Evolutionary conservation across 768 basidiomycete species (phyloP), one percentile per base, ranked within the genome.

Genomic region (Hericium coralloides): DNA sequence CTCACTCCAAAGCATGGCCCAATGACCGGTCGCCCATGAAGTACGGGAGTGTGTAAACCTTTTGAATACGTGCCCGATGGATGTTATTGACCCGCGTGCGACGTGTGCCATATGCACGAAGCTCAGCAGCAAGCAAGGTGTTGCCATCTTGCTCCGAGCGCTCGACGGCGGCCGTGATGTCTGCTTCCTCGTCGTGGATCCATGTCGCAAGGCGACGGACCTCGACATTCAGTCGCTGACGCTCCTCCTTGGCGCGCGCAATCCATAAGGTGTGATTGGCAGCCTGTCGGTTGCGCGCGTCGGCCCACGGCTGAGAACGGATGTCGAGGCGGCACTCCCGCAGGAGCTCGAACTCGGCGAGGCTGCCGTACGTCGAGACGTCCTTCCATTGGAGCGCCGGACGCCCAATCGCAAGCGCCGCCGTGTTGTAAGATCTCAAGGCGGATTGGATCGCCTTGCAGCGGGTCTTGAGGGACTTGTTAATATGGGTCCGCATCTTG

Each of bases 401-500:
- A 15, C 51, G 51, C 12, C 22, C 22, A n/a, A 38, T 15, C 12
- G 51, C 12, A 17, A 20, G 37, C 1, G 53, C 37, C 12, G 39
- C 38, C 10, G 12, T 25, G 53, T 54, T 54, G 39, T 54, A 54
- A 17, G 22, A 18, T 14, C 23, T 12, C 12, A 54, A 18, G 12
- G 53, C 53, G 17, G 15, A 20, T 26, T 43, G 53, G 25, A 54
- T 39, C 18, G 53, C 38, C 18, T 22, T 22, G 53, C 53, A 54
- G 6, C 53, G 53, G 10, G 17, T 39, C 38, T 22, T 54, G 20
- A 54, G 53, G 2, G 53, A 39, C 20, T 38, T 22, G 20, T n/a
- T 18, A 7, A 54, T 54, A 18, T 54, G 53, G 12, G 15, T 54
- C 12, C 53, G 53, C 53, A 54, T 39, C 31, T 54, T 54, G 23